Base-by-base conservation (phyloP, 176 grass and related monocot species). In the Ananas comosus region DNA sequence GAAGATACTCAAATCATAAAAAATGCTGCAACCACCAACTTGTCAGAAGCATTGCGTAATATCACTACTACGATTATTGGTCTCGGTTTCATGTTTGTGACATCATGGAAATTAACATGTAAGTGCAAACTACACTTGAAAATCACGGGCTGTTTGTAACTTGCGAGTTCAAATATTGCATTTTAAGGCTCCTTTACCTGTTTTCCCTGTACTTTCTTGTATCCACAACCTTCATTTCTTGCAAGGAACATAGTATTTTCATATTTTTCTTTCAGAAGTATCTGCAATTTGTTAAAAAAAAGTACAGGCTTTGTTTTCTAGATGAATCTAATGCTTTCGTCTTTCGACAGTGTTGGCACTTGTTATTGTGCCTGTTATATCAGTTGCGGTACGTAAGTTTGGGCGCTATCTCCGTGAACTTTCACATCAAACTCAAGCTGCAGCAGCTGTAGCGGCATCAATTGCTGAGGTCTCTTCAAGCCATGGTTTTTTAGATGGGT, bases 1-100 rank as follows among this genome's bases (percentile, higher is more conserved):
- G 94, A 99, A 81, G 94, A 99, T 79, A 99, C 94, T 64, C 89
- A 99, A 75, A 89, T 99, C 70, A 99, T 93, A 77, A 99, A 99
- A 76, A 99, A 99, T 83, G 94, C 94, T 2, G 94, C 94, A 50
- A 99, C 94, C 70, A 99, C 94, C 29, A 99, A 90, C 76, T 70
- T 99, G 71, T 99, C 94, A n/a, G 86, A 99, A 73, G 89, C 94
- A 51, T 76, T 99, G 71, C 83, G 94, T 65, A 99, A 84, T 79
- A 61, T 88, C 65, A 85, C 89, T 58, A 99, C 89, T 56, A 99
- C 84, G 47, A 61, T 84, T 74, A 93, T 99, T 73, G 94, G 94
- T 70, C 89, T 99, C 72, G 80, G 76, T 53, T 99, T 90, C 77
- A 99, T 99, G 94, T 99, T 99, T 80, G 48, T 85, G 75, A 99